A percentile compares a stretch with the other conserved stretches of the same genome.
Conservation (phyloP, 2,329 filamentous ascomycete genomes). For the Verticillium zaregamsianum region DNA sequence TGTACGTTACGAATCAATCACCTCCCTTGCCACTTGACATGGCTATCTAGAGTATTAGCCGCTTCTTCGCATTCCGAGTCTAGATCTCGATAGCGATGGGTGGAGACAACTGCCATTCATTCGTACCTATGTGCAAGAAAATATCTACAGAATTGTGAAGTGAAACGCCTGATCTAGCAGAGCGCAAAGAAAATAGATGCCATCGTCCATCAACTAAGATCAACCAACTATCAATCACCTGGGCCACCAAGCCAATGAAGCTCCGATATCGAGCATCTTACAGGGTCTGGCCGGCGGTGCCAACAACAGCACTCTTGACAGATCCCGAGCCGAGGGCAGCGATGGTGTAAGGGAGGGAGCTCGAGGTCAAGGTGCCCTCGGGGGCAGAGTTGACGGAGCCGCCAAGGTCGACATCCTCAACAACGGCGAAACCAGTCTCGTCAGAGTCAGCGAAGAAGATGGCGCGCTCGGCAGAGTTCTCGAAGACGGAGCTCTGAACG, state of each 20-base stretch:
- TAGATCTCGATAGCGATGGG: not conserved
- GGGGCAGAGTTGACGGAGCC: conserved; percentile 41
- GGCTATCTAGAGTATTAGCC: too few relatives aligned
- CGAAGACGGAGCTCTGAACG: conserved; percentile 47
- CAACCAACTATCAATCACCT: not conserved
- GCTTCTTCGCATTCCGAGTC: not conserved
- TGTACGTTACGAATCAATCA: not conserved
- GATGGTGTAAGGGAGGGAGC: conserved; percentile 47
- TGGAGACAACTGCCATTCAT: not conserved
- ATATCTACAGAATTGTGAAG: not conserved
- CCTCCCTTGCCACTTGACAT: too few relatives aligned
- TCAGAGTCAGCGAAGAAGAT: conserved; percentile 31
- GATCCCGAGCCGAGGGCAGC: conserved; percentile 33
- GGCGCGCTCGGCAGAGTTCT: conserved; percentile 27
- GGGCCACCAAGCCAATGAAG: not conserved
- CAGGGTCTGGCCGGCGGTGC: conserved; percentile 27
- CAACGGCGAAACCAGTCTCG: conserved; percentile 31
- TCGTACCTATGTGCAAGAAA: not conserved
- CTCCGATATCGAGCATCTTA: not conserved
- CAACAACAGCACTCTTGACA: conserved; percentile 34
- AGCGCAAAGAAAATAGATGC: not conserved
- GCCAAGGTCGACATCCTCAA: conserved; percentile 34
- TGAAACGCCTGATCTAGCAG: not conserved
- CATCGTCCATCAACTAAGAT: not conserved
- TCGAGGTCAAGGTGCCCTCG: conserved; percentile 37